phyloP scores from a whole-genome alignment of 1,139 yeast species.

The Yamadazyma kanchanaburiensis region DNA sequence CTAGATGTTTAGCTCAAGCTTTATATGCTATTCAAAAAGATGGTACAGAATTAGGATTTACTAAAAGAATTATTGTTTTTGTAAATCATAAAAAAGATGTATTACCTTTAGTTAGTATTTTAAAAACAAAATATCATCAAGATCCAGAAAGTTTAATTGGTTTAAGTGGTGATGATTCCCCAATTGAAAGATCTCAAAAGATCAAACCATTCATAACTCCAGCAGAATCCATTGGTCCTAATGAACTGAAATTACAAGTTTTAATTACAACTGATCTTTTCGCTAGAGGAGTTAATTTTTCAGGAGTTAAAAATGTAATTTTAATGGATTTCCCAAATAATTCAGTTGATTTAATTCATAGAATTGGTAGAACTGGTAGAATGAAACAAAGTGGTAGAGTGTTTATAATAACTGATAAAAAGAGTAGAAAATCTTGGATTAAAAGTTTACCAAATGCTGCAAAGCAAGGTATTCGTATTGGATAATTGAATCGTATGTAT shows the following conservation, averaged over 20 bases:
- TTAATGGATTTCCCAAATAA: constrained; percentile 82
- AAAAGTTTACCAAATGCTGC: constrained; percentile 76
- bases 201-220: constrained; percentile 57
- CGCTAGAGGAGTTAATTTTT: constrained; percentile 88
- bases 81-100: constrained; percentile 76
- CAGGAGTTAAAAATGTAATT: constrained; percentile 76
- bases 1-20: constrained; percentile 83
- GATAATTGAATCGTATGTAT: constrained; percentile 12
- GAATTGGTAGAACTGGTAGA: constrained; percentile 94
- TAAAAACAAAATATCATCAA: constrained; percentile 55
- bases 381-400: constrained; percentile 89
- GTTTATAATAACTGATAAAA: constrained; percentile 65
- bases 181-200: constrained; percentile 53
- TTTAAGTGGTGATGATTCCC: constrained; percentile 61
- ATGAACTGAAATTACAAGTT: constrained; percentile 46
- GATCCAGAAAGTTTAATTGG: constrained; percentile 45
- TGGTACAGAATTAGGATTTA: constrained; percentile 72
- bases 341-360: constrained; percentile 82
- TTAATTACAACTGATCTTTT: constrained; percentile 86
- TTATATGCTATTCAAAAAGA: constrained; percentile 82
- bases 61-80: constrained; percentile 82
- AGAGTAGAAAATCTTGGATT: constrained; percentile 73
- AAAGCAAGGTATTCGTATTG: constrained; percentile 47
- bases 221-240: constrained; percentile 37
- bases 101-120: constrained; percentile 49